Evolutionary conservation across 257 asterid species (phyloP).

Genomic region (Nicotiana obtusifolia): DNA sequence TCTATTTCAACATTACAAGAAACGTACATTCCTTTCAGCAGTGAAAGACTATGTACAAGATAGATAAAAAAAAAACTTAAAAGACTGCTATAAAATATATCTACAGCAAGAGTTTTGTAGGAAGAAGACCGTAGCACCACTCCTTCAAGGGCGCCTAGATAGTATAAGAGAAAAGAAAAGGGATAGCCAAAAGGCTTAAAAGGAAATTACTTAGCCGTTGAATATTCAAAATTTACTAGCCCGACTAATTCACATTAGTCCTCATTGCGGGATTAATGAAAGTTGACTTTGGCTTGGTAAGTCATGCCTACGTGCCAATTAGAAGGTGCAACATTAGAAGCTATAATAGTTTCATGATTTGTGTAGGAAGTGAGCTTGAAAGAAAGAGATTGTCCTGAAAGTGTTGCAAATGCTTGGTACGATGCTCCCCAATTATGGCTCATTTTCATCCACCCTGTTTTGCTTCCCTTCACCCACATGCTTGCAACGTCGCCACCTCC

Average conservation of each 20-base stretch:
- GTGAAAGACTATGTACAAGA: background rate
- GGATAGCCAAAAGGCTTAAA: no score
- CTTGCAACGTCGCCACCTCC: constrained; percentile 62
- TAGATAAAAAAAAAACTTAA: background rate
- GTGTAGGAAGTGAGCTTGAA: constrained; percentile 63
- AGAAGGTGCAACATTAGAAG: constrained; percentile 61
- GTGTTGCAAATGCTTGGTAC: constrained; percentile 62
- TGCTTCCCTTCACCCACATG: constrained; percentile 74
- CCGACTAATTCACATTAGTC: no score
- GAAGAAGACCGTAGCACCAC: background rate
- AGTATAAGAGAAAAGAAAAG: background rate
- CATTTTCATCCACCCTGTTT: constrained; percentile 73
- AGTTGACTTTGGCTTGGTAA: constrained; percentile 39
- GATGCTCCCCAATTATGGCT: constrained; percentile 98
- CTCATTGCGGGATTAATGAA: constrained; percentile 27
- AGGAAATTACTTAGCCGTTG: no score
- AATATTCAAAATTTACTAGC: no score
- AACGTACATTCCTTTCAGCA: background rate
- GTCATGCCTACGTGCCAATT: constrained; percentile 55
- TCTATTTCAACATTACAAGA: background rate
- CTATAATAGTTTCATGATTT: constrained; percentile 41
- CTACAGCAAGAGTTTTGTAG: background rate
- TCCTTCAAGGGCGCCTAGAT: background rate
- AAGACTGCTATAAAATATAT: background rate
- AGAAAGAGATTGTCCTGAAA: constrained; percentile 66